Base-by-base conservation (phyloP, 805 yeast genomes). In the Jamesozyma hellenica region DNA sequence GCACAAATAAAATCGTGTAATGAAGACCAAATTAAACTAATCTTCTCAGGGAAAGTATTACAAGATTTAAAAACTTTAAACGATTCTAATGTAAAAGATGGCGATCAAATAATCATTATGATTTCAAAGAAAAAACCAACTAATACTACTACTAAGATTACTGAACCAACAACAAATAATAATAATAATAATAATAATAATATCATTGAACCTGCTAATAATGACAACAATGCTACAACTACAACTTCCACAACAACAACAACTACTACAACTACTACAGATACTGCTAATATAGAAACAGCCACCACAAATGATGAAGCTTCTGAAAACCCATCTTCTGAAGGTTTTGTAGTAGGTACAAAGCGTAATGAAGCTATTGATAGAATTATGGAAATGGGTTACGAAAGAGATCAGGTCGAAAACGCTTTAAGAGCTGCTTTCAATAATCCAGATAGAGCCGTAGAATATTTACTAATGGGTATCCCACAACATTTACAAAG, bases 361-460 rank as follows among this genome's bases (percentile, higher is more conserved):
- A 79, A 79, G 44, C 74, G 95, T 50, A 86, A 83, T 52, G 74
- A 79, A 25, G 84, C 94, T 27, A 74, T 90, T 42, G 71, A 70
- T 43, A 81, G 81, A 56, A 87, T 92, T 60, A 75, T 87, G 78
- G 96, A 85, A 50, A 87, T 92, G 96, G 98, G 98, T 8, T 92
- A 87, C 57, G 85, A 82, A 38, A 77, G 94, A 51, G 72, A 76
- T 14, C 84, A 85, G 57, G 96, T 86, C 19, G 94, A 85, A 63
- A 74, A 77, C 34, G 98, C 98, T 0, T 67, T 92, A 58, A 77
- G 94, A 51, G 95, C 95, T 13, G 97, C 98, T 1, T 92, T 78
- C 67, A 90, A 90, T 65, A 88, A 92, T 63, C 97, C 98, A 16
- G 97, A 90, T 59, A 78, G 98, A 53, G 98, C 98, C 0, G 97